Conservation (phyloP, 345 rosid species). For the Dimocarpus longan region DNA sequence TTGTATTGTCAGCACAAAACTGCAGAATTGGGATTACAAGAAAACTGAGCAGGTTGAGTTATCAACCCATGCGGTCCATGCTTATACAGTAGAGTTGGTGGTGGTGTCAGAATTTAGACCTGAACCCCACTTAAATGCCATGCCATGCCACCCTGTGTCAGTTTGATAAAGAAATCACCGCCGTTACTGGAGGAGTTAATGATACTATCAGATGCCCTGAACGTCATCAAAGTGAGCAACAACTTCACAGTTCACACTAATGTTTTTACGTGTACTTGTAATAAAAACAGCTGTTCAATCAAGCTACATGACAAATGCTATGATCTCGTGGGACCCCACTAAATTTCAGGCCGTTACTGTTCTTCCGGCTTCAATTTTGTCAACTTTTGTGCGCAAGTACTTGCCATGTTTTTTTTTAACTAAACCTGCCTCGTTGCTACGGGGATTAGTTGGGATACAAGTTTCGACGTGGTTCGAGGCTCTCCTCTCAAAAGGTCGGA, state of each 20-base stretch:
- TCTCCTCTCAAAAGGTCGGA: too few species aligned
- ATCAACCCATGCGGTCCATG: background rate
- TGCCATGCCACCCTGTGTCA: background rate
- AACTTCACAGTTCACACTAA: background rate
- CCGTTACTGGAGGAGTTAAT: background rate
- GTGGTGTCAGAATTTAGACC: slow-evolving; percentile 2
- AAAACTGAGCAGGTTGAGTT: slow-evolving; percentile 10
- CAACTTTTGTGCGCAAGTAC: background rate
- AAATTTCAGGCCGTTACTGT: background rate
- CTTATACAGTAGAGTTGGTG: slow-evolving; percentile 5
- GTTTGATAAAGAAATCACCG: background rate
- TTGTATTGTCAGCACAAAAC: slow-evolving; percentile 10
- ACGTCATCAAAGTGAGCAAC: slow-evolving; percentile 6
- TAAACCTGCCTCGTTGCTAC: too few species aligned
- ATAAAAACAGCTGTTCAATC: slow-evolving; percentile 2
- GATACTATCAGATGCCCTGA: background rate
- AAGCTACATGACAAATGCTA: background rate
- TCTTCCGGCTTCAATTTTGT: background rate
- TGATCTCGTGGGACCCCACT: slow-evolving; percentile 6
- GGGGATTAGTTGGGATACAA: too few species aligned
- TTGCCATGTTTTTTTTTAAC: too few species aligned
- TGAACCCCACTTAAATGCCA: background rate
- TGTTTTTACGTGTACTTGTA: background rate
- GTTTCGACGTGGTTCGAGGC: too few species aligned
- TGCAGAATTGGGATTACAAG: slow-evolving; percentile 14